phyloP scores from a whole-genome alignment of 352 stramenopile species.

The Phytopythium helicoides region DNA sequence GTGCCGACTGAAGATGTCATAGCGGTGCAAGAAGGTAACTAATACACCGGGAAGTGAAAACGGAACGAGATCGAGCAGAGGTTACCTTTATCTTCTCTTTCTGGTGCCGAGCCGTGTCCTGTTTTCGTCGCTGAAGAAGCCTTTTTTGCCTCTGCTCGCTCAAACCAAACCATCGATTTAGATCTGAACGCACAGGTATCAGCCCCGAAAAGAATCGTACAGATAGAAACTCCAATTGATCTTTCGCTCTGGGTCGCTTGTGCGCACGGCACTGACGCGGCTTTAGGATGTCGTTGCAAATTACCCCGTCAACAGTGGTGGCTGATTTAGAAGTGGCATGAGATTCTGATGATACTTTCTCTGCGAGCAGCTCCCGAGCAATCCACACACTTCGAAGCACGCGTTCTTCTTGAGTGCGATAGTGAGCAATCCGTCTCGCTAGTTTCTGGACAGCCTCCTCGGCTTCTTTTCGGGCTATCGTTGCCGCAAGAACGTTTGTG shows the following conservation, averaged over 20 bases:
- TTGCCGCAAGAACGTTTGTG: conserved; percentile 37
- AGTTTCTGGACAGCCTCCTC: conserved; percentile 51
- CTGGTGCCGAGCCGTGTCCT: conserved; percentile 36
- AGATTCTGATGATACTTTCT: conserved; percentile 1
- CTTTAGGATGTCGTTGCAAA: too few species aligned
- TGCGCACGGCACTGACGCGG: not conserved
- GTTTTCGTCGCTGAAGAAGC: conserved; percentile 41
- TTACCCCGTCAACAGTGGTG: not conserved
- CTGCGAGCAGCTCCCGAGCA: conserved; percentile 44
- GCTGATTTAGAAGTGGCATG: not conserved
- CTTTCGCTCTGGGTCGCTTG: conserved; percentile 28
- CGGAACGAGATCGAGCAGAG: not conserved
- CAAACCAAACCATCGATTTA: too few species aligned
- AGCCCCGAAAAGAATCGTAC: conserved; percentile 14
- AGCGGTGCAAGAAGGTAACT: not conserved
- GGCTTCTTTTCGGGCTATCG: conserved; percentile 47
- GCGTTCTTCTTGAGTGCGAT: conserved; percentile 48
- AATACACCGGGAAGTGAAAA: not conserved
- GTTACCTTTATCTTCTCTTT: conserved; percentile 52
- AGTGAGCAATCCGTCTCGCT: conserved; percentile 47
- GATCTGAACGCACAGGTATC: not conserved
- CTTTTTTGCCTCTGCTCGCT: conserved; percentile 61
- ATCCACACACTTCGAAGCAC: conserved; percentile 48
- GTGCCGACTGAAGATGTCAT: conserved; percentile 21
- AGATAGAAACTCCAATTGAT: conserved; percentile 50